These are phyloP conservation scores for Pythium aquatile DNA, from an alignment of 352 stramenopile species.

Conservation along the genomic window DNA sequence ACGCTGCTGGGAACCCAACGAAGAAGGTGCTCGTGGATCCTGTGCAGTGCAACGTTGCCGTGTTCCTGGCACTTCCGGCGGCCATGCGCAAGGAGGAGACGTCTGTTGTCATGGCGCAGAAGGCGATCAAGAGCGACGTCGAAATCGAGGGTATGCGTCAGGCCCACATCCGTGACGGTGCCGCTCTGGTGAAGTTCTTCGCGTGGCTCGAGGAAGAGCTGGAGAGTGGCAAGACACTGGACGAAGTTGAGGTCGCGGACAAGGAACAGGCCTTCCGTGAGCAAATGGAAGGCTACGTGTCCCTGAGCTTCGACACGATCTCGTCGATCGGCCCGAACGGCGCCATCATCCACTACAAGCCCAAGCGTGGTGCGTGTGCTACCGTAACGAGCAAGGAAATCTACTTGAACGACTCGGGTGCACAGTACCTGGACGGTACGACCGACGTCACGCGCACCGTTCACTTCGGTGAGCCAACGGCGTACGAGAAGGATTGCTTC, in stretches of 20 bases:
- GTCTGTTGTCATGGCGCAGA: slow-evolving; percentile 80
- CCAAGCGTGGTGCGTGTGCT: slow-evolving; percentile 74
- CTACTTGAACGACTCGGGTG: slow-evolving; percentile 98
- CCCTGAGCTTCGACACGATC: slow-evolving; percentile 98
- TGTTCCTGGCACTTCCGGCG: slow-evolving; percentile 75
- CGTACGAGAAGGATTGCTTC: slow-evolving; percentile 94
- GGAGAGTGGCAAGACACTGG: slow-evolving; percentile 51
- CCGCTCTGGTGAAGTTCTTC: slow-evolving; percentile 94
- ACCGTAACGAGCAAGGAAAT: slow-evolving; percentile 92
- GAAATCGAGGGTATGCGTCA: slow-evolving; percentile 96
- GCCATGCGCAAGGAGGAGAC: slow-evolving; percentile 71
- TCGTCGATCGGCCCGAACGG: slow-evolving; percentile 95
- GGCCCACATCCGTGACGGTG: slow-evolving; percentile 95
- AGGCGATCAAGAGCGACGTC: slow-evolving; percentile 92
- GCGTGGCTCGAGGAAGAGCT: slow-evolving; percentile 89
- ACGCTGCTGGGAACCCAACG: slow-evolving; percentile 42
- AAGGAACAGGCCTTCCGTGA: slow-evolving; percentile 89
- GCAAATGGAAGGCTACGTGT: slow-evolving; percentile 87
- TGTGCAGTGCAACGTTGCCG: slow-evolving; percentile 80
- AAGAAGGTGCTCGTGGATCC: slow-evolving; percentile 77
- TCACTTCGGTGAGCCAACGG: slow-evolving; percentile 93
- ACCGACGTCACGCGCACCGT: slow-evolving; percentile 99
- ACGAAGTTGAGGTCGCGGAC: slow-evolving; percentile 88
- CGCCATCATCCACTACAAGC: slow-evolving; percentile 95
- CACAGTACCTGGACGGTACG: slow-evolving; percentile 98